A percentile compares a stretch with the other conserved stretches of the same genome.
These are phyloP conservation scores for Straminergon stramineum DNA, from an alignment of 225 moss, liverwort and hornwort genomes.

Conservation along the genomic window DNA sequence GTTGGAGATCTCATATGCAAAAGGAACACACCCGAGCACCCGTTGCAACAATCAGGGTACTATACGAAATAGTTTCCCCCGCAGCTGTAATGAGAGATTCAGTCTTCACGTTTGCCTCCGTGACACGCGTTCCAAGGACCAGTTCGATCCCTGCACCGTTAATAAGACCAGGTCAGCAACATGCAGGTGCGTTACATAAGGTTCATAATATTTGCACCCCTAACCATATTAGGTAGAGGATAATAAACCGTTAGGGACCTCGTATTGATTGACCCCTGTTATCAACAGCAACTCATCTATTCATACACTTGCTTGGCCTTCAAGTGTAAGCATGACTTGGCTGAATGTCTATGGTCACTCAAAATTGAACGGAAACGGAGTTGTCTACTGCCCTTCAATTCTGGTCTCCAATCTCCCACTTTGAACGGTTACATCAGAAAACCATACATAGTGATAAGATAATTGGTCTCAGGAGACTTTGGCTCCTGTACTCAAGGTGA, in stretches of 20 bases:
- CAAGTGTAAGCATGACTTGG: background rate
- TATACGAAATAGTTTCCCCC: constrained; percentile 75
- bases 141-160: constrained; percentile 78
- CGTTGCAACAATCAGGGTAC: constrained; percentile 67
- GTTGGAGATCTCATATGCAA: background rate
- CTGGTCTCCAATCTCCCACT: background rate
- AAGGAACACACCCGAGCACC: constrained; percentile 70
- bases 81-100: constrained; percentile 60
- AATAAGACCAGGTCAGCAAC: background rate
- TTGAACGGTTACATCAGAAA: background rate
- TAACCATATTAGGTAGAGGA: background rate
- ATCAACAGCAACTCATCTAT: background rate
- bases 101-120: constrained; percentile 47
- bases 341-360: background rate
- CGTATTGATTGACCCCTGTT: background rate
- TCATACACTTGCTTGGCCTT: background rate
- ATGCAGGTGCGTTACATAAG: background rate
- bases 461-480: background rate
- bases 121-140: constrained; percentile 65
- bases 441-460: background rate
- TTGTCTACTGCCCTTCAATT: background rate
- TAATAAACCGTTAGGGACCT: background rate
- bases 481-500: background rate
- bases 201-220: background rate
- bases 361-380: background rate